Evolutionary conservation across 108 stramenopile species (phyloP).

Genomic region (Cyclotella distinguenda): DNA sequence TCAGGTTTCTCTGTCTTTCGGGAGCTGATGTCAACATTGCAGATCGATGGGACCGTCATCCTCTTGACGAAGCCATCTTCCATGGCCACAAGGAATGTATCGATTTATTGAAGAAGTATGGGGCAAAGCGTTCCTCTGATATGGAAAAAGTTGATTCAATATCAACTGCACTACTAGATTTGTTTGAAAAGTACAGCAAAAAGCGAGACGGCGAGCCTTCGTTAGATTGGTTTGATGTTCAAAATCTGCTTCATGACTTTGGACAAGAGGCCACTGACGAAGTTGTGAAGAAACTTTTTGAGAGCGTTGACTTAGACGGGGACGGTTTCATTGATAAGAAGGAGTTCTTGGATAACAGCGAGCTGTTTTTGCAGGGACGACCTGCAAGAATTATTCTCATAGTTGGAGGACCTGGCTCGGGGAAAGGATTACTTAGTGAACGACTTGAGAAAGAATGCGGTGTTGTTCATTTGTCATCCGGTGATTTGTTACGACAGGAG

Average conservation of each 20-base stretch:
- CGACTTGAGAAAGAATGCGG: constrained; percentile 81
- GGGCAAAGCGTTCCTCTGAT: constrained; percentile 26
- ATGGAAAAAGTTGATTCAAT: not conserved
- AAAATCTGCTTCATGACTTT: constrained; percentile 48
- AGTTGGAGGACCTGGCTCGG: constrained; percentile 93
- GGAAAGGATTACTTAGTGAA: constrained; percentile 88
- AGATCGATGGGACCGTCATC: constrained; percentile 55
- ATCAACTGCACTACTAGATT: constrained; percentile 58
- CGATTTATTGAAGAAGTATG: constrained; percentile 13
- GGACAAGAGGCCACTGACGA: constrained; percentile 63
- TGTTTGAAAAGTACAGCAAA: constrained; percentile 62
- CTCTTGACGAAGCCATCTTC: constrained; percentile 51
- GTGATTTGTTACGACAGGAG: constrained; percentile 92
- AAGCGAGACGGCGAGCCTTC: constrained; percentile 34
- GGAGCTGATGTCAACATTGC: constrained; percentile 50
- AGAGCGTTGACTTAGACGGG: constrained; percentile 55
- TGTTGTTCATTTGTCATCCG: constrained; percentile 91
- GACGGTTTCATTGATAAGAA: constrained; percentile 59
- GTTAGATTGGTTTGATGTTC: constrained; percentile 60
- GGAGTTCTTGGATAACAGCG: constrained; percentile 62
- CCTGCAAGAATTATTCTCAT: constrained; percentile 87
- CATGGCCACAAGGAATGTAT: constrained; percentile 29
- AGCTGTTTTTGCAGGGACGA: constrained; percentile 60
- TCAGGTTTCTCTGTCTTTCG: constrained; percentile 44
- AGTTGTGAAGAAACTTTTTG: constrained; percentile 55